Evolutionary conservation across 257 asterid species (phyloP), one percentile per base, ranked within the genome.

Genomic region (Plantago major): DNA sequence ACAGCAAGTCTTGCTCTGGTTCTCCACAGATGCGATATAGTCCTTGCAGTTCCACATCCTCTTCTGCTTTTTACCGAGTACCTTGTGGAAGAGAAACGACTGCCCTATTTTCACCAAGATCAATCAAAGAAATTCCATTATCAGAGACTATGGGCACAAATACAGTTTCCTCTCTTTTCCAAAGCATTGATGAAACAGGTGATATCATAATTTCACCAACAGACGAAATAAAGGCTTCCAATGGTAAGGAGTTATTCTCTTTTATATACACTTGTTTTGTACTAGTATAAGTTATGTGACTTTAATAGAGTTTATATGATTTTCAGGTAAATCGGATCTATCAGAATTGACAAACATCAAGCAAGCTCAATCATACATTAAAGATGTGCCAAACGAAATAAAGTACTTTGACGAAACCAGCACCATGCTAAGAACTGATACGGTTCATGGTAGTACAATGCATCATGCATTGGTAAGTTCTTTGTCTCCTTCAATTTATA

Each of bases 251-350:
- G 42, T 22, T 46, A 26, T 48, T 60, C 49, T 46, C 17, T 37
- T 58, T 59, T 69, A 13, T 30, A 22, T 40, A 63, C 11, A 33
- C 40, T 54, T 30, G 10, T 53, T 50, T 14, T 37, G 22, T 54
- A 37, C 47, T 64, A 71, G 48, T 8, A 58, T 19, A 9, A 15
- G n/a, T 56, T 37, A 37, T 17, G 30, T 68, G 38, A 47, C 37
- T 16, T 62, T 65, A 18, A 66, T 38, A 37, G 13, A 46, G 58
- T 66, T 15, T 18, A 53, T 40, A 68, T 58, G 14, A 15, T 62
- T 75, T 66, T 50, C 79, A 82, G 90, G 79, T 63, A 61, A 75
- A 58, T 16, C 57, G 38, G 43, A 62, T 22, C 62, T 46, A 42
- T 46, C 13, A 42, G 76, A 71, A 46, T 46, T 16, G 60, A 63